These are phyloP conservation scores for Tricholoma bakamatsutake DNA, from an alignment of 768 basidiomycete species.

Conservation along the genomic window DNA sequence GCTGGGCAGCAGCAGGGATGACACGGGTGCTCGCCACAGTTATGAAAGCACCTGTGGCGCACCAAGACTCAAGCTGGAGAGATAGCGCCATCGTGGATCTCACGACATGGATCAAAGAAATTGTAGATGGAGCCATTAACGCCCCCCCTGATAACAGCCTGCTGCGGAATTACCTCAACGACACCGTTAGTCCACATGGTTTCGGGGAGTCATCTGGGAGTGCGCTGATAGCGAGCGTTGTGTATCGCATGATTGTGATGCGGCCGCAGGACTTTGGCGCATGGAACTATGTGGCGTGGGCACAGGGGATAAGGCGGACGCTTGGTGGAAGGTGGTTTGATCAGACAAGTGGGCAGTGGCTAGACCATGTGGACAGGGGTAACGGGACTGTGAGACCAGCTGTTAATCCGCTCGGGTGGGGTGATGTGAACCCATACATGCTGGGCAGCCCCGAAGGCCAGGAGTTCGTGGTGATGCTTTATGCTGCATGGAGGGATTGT, in stretches of 20 bases:
- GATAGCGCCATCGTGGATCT: slow-evolving; percentile 7
- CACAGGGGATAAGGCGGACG: slow-evolving; percentile 24
- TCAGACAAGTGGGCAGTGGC: slow-evolving; percentile 2
- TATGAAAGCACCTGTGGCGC: slow-evolving; percentile 24
- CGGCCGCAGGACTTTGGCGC: slow-evolving; percentile 22
- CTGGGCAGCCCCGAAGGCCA: slow-evolving; percentile 35
- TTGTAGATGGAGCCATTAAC: slow-evolving; percentile 17
- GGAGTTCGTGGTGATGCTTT: slow-evolving; percentile 31
- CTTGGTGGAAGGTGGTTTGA: slow-evolving; percentile 18
- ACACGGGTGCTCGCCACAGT: slow-evolving; percentile 52
- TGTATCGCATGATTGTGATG: slow-evolving; percentile 29
- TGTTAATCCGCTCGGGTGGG: slow-evolving; percentile 31
- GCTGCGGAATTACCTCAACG: slow-evolving; percentile 15
- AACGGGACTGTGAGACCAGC: slow-evolving; percentile 31
- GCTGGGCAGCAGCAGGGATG: slow-evolving; percentile 70
- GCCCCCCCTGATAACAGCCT: slow-evolving; percentile 9
- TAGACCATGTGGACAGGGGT: slow-evolving; percentile 9
- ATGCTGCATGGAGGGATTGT: slow-evolving; percentile 36
- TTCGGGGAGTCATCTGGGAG: slow-evolving; percentile 21
- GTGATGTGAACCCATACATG: slow-evolving; percentile 25
- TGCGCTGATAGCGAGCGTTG: slow-evolving; percentile 16
- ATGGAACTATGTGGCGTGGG: slow-evolving; percentile 28
- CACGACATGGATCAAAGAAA: slow-evolving; percentile 20
- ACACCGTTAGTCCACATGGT: slow-evolving; percentile 8
- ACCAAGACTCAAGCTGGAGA: slow-evolving; percentile 8